Evolutionary conservation across 345 rosid genomes (phyloP).

Genomic region (Lepidium africanum): DNA sequence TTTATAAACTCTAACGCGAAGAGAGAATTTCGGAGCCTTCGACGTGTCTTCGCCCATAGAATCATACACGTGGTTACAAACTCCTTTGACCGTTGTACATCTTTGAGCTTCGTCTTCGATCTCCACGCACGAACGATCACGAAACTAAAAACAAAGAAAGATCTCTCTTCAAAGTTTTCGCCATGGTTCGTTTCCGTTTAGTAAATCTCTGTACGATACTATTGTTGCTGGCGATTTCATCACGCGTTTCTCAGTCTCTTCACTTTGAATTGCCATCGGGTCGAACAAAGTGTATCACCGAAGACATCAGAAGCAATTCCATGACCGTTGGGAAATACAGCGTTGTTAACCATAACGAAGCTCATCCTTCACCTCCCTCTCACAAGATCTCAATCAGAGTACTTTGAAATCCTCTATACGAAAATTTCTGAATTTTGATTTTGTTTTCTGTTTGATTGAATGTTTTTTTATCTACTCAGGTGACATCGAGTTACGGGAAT

Average conservation of each 20-base stretch:
- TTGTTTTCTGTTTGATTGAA: background rate
- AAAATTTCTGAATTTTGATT: background rate
- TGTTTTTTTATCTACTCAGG: constrained; percentile 38
- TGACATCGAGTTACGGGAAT: constrained; percentile 70
- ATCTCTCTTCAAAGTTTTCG: background rate
- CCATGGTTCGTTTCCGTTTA: constrained; percentile 27
- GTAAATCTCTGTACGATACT: background rate
- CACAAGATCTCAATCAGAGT: constrained; percentile 74
- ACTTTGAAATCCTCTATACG: background rate
- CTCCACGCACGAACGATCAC: background rate
- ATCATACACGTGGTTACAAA: constrained; percentile 23
- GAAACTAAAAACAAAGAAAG: background rate
- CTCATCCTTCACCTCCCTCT: constrained; percentile 62
- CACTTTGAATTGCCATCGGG: constrained; percentile 78
- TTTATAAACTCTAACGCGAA: background rate
- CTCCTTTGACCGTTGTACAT: background rate
- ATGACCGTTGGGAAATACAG: constrained; percentile 86
- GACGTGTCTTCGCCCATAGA: constrained; percentile 33
- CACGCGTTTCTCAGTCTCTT: constrained; percentile 36
- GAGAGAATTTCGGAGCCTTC: background rate
- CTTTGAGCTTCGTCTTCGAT: background rate
- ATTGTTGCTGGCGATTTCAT: constrained; percentile 18
- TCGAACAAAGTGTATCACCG: constrained; percentile 79
- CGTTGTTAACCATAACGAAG: constrained; percentile 62
- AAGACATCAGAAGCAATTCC: constrained; percentile 74